phyloP scores from a whole-genome alignment of 2,329 filamentous ascomycete species.

The Fusarium sp. region DNA sequence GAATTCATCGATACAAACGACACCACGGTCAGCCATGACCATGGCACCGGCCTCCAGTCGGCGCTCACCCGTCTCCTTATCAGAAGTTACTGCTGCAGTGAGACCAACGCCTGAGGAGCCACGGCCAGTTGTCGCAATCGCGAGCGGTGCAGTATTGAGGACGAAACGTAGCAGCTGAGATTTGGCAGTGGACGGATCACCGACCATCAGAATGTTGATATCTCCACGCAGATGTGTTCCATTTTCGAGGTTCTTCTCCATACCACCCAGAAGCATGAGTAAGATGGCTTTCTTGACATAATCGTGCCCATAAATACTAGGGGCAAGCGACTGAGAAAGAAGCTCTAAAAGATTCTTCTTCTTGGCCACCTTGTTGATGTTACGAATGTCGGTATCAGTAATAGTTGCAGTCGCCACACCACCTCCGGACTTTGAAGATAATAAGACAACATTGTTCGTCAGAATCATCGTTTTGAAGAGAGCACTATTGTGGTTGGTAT shows the following conservation, averaged over 20 bases:
- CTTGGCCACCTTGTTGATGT: conserved; percentile 98
- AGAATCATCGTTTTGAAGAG: conserved; percentile 94
- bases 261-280: conserved; percentile 91
- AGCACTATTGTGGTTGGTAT: conserved; percentile 87
- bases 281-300: conserved; percentile 98
- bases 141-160: conserved; percentile 93
- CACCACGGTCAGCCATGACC: conserved; percentile 95
- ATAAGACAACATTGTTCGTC: conserved; percentile 92
- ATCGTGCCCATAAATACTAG: conserved; percentile 96
- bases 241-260: conserved; percentile 99
- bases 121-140: conserved; percentile 95
- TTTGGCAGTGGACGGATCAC: conserved; percentile 97
- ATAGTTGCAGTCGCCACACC: conserved; percentile 92
- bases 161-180: conserved; percentile 98
- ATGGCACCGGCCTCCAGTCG: conserved; percentile 97
- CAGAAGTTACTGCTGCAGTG: conserved; percentile 93
- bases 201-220: conserved; percentile 99
- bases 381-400: conserved; percentile 95
- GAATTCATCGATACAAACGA: conserved; percentile 99
- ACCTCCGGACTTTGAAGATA: conserved; percentile 95
- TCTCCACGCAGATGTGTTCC: conserved; percentile 97
- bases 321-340: conserved; percentile 91
- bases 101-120: conserved; percentile 98
- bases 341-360: conserved; percentile 93
- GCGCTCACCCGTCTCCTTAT: conserved; percentile 97